Conservation (phyloP, 1,139 yeast species). For the Lodderomyces margitis region DNA sequence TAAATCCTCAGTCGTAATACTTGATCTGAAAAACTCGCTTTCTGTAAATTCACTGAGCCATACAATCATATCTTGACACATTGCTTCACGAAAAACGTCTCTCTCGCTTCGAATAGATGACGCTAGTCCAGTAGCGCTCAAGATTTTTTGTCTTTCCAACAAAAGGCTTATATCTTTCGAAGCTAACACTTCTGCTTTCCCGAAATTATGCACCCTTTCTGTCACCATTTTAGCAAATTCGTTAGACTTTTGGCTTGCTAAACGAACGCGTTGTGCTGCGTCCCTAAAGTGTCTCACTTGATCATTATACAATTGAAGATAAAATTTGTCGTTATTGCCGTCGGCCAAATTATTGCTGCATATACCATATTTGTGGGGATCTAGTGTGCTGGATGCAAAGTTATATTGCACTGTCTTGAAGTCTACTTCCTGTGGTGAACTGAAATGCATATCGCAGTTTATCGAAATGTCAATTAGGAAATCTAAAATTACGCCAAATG, state of each 20-base stretch:
- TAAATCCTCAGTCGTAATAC: conserved; percentile 46
- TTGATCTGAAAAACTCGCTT: conserved; percentile 53
- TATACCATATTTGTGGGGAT: conserved; percentile 32
- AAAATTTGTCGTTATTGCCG: conserved; percentile 49
- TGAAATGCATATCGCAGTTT: conserved; percentile 39
- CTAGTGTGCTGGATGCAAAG: conserved; percentile 29
- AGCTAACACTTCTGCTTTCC: conserved; percentile 66
- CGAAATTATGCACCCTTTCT: conserved; percentile 57
- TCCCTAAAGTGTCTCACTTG: conserved; percentile 74
- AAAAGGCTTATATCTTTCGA: conserved; percentile 52
- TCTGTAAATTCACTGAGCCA: conserved; percentile 66
- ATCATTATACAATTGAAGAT: conserved; percentile 70
- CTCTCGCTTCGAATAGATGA: conserved; percentile 65
- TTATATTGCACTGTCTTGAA: conserved; percentile 23
- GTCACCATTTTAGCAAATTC: conserved; percentile 78
- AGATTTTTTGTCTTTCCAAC: conserved; percentile 49
- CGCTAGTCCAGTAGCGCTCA: conserved; percentile 62
- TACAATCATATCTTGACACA: conserved; percentile 66
- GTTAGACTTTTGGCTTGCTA: conserved; percentile 63
- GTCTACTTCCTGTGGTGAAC: conserved; percentile 24
- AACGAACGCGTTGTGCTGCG: conserved; percentile 62
- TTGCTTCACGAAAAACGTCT: conserved; percentile 76
- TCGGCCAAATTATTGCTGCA: conserved; percentile 32
- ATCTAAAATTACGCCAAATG: conserved; percentile 63
- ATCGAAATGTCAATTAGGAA: conserved; percentile 72